Conservation (phyloP, 2,329 filamentous ascomycete species). For the Penicillium sp. region DNA sequence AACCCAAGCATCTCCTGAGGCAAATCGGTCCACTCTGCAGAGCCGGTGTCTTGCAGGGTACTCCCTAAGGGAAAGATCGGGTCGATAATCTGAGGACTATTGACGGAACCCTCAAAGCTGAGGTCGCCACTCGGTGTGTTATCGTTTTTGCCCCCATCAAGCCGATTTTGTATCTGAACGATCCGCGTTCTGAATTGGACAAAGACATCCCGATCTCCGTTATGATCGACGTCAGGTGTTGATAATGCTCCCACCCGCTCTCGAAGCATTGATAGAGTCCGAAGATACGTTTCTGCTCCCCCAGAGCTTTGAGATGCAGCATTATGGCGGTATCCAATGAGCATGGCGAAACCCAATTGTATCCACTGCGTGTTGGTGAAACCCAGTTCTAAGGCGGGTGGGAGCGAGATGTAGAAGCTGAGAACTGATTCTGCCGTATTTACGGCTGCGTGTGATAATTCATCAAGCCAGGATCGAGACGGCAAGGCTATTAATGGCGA, state of each 20-base stretch:
- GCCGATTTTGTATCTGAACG: constrained; percentile 2
- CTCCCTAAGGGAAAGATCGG: too few species aligned
- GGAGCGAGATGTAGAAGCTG: constrained; percentile 40
- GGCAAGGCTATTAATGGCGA: constrained; percentile 7
- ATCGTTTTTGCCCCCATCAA: constrained; percentile 3
- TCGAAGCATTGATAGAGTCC: constrained; percentile 6
- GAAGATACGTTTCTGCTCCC: constrained; percentile 4
- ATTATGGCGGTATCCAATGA: constrained; percentile 21
- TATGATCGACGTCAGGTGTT: constrained; percentile 9
- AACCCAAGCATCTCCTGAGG: background rate
- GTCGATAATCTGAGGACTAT: background rate
- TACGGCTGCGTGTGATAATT: constrained; percentile 23
- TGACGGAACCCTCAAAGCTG: background rate
- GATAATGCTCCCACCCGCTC: constrained; percentile 15
- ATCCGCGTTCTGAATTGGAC: constrained; percentile 13
- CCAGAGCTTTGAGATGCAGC: constrained; percentile 1
- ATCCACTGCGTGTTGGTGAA: constrained; percentile 48
- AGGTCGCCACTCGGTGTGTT: background rate
- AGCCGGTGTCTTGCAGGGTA: background rate
- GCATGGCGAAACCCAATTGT: constrained; percentile 41
- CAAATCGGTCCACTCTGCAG: background rate
- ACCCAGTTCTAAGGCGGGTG: constrained; percentile 37
- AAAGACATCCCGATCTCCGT: constrained; percentile 17
- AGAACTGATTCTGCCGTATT: constrained; percentile 27
- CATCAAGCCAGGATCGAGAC: constrained; percentile 3